Base-by-base conservation (phyloP, 805 yeast species). In the Yarrowia yakushimensis region DNA sequence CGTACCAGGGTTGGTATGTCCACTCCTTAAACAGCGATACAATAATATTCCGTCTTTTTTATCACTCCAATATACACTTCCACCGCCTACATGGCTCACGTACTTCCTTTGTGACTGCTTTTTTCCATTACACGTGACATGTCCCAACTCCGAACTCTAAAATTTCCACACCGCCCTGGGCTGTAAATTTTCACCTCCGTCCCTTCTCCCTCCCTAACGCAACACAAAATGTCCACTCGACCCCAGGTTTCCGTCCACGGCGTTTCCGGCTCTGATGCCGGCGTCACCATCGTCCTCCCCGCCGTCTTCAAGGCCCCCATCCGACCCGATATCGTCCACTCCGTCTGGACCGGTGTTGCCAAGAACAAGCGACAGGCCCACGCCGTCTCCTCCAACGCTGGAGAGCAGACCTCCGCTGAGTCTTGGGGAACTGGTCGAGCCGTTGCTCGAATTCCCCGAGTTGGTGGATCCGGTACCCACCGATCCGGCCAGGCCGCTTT, bases 351-450 rank as follows among this genome's bases (percentile, higher is more conserved):
- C 79, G 88, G 92, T 79, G 90, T 94, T 75, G 92, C 92, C 96
- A 94, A 94, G 94, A 94, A 94, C 97, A 93, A 93, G 91, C 91
- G 99, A 84, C 99, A 94, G 85, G 97, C 99, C 81, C 94, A 94
- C 88, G 97, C 99, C 79, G 99, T 94, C 74, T 87, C 98, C 74
- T 91, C 86, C 79, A 89, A 91, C 84, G 99, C 99, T 77, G 99
- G 99, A 85, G 96, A 90, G 87, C 98, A 94, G 85, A 92, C 97
- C 82, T 93, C 98, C 69, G 99, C 99, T 80, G 97, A 91, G 84
- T 94, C 99, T 70, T 94, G 99, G 99, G 99, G 99, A 91, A 94
- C 99, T 75, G 99, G 99, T 86, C 92, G 99, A 86, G 99, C 99
- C 82, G 97, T 94, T 78, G 98, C 99, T 84, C 93, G 99, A 87